These are phyloP conservation scores for Fusarium burgessii DNA, from an alignment of 2,329 filamentous ascomycete species.

Conservation along the genomic window DNA sequence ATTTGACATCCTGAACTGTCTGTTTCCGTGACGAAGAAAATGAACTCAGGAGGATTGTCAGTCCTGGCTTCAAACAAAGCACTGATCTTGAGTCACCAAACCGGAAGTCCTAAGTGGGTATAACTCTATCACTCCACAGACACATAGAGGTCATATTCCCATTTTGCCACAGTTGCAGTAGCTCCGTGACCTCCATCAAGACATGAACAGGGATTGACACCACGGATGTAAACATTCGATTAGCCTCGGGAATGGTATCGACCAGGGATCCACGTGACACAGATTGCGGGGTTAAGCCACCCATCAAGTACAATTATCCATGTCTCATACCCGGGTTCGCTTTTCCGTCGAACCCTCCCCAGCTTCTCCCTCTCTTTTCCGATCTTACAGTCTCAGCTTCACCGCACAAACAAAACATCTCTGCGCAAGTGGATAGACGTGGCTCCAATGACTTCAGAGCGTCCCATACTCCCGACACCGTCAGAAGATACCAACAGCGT, in stretches of 20 bases:
- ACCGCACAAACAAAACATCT: background rate
- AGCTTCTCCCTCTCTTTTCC: conserved; percentile 19
- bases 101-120: background rate
- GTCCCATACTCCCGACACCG: conserved; percentile 16
- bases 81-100: no score
- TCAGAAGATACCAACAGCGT: conserved; percentile 17
- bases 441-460: conserved; percentile 27
- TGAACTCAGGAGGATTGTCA: no score
- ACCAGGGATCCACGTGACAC: conserved; percentile 13
- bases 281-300: conserved; percentile 9
- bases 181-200: background rate
- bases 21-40: no score
- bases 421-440: background rate
- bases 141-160: background rate
- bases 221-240: background rate
- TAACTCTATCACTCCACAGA: background rate
- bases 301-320: conserved; percentile 8
- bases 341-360: conserved; percentile 12
- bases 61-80: background rate
- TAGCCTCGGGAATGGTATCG: background rate
- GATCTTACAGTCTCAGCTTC: background rate
- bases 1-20: no score
- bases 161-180: no score
- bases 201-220: background rate
- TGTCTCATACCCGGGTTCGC: conserved; percentile 10